phyloP scores from a whole-genome alignment of 2,329 filamentous ascomycete genomes.

The Hirsutella minnesotensis region DNA sequence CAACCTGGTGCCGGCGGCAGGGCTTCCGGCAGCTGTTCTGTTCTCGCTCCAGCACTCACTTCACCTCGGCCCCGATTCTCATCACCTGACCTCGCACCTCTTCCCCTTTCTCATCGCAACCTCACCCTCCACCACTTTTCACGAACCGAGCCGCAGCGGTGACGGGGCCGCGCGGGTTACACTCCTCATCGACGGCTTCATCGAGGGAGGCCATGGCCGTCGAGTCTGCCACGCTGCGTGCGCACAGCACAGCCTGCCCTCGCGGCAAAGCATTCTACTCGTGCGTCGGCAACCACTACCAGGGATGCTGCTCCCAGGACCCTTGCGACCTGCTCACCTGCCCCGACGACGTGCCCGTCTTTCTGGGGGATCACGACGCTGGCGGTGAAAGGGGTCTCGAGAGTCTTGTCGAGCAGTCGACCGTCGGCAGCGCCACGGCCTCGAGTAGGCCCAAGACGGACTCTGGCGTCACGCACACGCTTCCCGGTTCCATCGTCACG shows the following conservation, averaged over 20 bases:
- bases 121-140: no score
- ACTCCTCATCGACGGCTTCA: no score
- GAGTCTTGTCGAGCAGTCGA: not conserved
- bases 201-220: slow-evolving; percentile 1
- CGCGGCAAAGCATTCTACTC: slow-evolving; percentile 20
- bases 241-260: slow-evolving; percentile 13
- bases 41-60: no score
- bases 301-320: slow-evolving; percentile 33
- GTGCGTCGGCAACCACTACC: slow-evolving; percentile 24
- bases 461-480: slow-evolving; percentile 23
- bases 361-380: not conserved
- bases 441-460: slow-evolving; percentile 17
- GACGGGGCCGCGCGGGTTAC: no score
- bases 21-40: no score
- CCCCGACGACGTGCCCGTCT: slow-evolving; percentile 8
- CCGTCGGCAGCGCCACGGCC: not conserved
- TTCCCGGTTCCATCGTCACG: slow-evolving; percentile 22
- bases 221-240: not conserved
- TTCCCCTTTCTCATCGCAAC: no score
- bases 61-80: no score
- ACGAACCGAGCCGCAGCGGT: no score
- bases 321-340: slow-evolving; percentile 26
- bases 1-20: no score
- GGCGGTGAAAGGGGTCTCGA: not conserved
- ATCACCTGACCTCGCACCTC: no score